These are phyloP conservation scores for Batkoa obscura DNA, from an alignment of 371 early-diverging fungal genomes.

Conservation along the genomic window DNA sequence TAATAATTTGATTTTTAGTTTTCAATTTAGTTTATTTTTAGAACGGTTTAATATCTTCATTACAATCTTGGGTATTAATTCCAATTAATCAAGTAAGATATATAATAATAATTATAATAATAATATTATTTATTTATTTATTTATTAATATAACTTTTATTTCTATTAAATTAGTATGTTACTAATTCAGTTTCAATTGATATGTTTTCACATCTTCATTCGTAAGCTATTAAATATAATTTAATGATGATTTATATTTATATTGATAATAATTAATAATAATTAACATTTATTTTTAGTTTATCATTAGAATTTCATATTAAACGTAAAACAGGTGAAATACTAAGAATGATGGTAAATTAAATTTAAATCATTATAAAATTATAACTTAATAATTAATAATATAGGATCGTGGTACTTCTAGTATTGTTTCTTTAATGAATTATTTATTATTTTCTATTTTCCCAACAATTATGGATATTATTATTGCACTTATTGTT, in stretches of 20 bases:
- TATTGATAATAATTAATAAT: too few relatives aligned
- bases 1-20: too few relatives aligned
- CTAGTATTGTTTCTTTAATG: conserved; percentile 55
- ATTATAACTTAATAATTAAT: not conserved
- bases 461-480: conserved; percentile 70
- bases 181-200: conserved; percentile 63
- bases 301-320: conserved; percentile 74
- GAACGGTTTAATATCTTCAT: conserved; percentile 56
- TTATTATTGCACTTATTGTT: conserved; percentile 53
- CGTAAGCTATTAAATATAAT: too few relatives aligned
- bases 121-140: too few relatives aligned
- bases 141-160: not conserved
- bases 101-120: too few relatives aligned
- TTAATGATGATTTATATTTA: too few relatives aligned
- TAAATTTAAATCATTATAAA: conserved; percentile 10
- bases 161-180: conserved; percentile 23
- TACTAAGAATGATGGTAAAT: conserved; percentile 44
- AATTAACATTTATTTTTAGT: conserved; percentile 1
- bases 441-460: conserved; percentile 71
- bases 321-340: conserved; percentile 86
- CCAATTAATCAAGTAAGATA: conserved; percentile 55
- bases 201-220: conserved; percentile 73
- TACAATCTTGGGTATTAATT: conserved; percentile 71
- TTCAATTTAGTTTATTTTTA: too few relatives aligned
- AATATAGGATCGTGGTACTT: conserved; percentile 70